Evolutionary conservation across 2,329 filamentous ascomycete genomes (phyloP), one percentile per base, ranked within the genome.

Genomic region (Alternaria rosae): DNA sequence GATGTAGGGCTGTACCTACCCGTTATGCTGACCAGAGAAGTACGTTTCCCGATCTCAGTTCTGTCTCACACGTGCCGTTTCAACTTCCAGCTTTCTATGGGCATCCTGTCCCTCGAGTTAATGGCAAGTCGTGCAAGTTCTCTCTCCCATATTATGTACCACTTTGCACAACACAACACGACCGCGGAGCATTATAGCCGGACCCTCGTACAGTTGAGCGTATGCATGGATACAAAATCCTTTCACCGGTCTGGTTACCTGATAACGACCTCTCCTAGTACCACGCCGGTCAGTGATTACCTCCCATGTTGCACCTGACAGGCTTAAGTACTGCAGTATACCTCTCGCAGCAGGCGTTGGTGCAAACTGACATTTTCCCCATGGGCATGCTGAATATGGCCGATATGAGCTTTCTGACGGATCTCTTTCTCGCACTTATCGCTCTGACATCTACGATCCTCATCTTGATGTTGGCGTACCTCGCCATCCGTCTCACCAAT

Each of bases 341-440:
- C 42, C 57, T 59, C 44, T 53, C 25, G 38, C 53, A 21, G 11
- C 55, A 56, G 59, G 17, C 11, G 26, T 32, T 21, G 25, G n/a
- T n/a, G 12, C 38, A 13, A 48, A 35, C 30, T 9, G 26, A 38
- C 26, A 47, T 15, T 13, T 6, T 45, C 9, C 2, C 26, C 28
- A 30, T 23, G 48, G 21, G 54, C 11, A 17, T n/a, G n/a, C 17
- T 38, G 3, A 38, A 45, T 13, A 66, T 66, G 61, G 15, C 50
- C 17, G 51, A 23, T 3, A 47, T 35, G 15, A 45, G 50, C 32
- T 35, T 50, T 4, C 51, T 48, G 0, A 30, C 52, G 0, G 55
- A 68, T 5, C 59, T 72, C 3, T 65, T 71, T 52, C 47, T 68
- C 13, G 57, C 64, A 10, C 61, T 72, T 2, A 60, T 67, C n/a